These are phyloP conservation scores for Trichophyton benhamiae DNA, from an alignment of 2,329 filamentous ascomycete species.

Conservation along the genomic window DNA sequence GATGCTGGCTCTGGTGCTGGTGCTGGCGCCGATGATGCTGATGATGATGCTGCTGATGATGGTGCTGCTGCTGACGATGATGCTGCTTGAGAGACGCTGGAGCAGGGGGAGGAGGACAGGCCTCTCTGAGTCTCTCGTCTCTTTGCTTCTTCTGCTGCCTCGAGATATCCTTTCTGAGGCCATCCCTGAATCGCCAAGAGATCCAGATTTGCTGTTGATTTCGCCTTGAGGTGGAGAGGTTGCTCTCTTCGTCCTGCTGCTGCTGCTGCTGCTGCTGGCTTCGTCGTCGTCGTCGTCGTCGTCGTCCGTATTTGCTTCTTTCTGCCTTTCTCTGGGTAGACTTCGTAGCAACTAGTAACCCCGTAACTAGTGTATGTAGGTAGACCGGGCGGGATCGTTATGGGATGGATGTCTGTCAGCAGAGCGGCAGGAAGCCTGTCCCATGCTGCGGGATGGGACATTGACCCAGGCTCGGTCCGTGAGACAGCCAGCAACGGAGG, in stretches of 20 bases:
- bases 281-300: too few relatives aligned
- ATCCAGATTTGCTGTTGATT: constrained; percentile 1
- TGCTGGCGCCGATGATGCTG: too few relatives aligned
- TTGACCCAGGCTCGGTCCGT: not conserved
- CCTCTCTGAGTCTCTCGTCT: too few relatives aligned
- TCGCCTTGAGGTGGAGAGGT: not conserved
- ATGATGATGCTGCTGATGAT: too few relatives aligned
- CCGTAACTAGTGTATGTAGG: too few relatives aligned
- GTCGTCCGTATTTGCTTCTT: not conserved
- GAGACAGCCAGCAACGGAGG: not conserved
- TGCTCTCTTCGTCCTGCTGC: not conserved
- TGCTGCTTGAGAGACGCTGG: too few relatives aligned
- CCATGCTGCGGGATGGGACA: not conserved
- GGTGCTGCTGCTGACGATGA: too few relatives aligned
- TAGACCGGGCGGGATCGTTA: not conserved
- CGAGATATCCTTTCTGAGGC: not conserved
- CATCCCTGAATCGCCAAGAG: not conserved
- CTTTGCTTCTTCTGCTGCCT: too few relatives aligned
- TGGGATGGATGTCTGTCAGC: not conserved
- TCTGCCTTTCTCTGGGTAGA: not conserved
- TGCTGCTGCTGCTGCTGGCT: too few relatives aligned
- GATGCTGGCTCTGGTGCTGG: too few relatives aligned
- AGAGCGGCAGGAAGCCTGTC: not conserved
- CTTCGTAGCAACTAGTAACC: too few relatives aligned
- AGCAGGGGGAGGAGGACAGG: not conserved